A percentile compares a stretch with the other conserved stretches of the same genome.
Evolutionary conservation across 1,284 basidiomycete species (phyloP).

Genomic region (Clitocybe nebularis): DNA sequence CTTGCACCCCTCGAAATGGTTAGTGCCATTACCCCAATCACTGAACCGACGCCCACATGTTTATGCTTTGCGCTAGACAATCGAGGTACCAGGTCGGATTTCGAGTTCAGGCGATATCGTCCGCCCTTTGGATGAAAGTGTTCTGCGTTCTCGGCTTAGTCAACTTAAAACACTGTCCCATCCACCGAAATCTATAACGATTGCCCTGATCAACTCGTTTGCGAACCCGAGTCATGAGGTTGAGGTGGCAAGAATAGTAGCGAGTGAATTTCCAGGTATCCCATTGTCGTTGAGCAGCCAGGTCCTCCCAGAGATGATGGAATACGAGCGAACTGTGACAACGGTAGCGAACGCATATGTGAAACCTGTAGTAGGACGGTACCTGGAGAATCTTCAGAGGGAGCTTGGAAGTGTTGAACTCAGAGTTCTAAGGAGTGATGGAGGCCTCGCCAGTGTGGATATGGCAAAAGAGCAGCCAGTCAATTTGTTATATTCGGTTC

Average conservation of each 20-base stretch:
- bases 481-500: conserved; percentile 20
- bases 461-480: conserved; percentile 22
- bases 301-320: conserved; percentile 27
- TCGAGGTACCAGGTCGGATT: conserved; percentile 28
- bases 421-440: conserved; percentile 26
- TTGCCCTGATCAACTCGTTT: conserved; percentile 29
- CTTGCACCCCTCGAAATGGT: conserved; percentile 25
- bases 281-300: conserved; percentile 25
- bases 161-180: conserved; percentile 14
- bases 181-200: conserved; percentile 25
- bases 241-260: conserved; percentile 18
- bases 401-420: conserved; percentile 19
- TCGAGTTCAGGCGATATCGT: conserved; percentile 22
- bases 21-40: conserved; percentile 1
- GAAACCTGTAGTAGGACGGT: conserved; percentile 21
- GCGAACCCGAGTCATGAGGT: conserved; percentile 25
- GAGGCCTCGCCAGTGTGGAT: conserved; percentile 22
- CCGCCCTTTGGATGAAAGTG: conserved; percentile 19
- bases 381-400: conserved; percentile 22
- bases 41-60: not conserved
- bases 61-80: too few relatives aligned
- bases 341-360: conserved; percentile 27
- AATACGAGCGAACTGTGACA: conserved; percentile 30
- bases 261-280: conserved; percentile 21
- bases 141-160: conserved; percentile 17